Evolutionary conservation across 2,329 filamentous ascomycete species (phyloP), one percentile per base, ranked within the genome.

Genomic region (Botryotinia globosa): DNA sequence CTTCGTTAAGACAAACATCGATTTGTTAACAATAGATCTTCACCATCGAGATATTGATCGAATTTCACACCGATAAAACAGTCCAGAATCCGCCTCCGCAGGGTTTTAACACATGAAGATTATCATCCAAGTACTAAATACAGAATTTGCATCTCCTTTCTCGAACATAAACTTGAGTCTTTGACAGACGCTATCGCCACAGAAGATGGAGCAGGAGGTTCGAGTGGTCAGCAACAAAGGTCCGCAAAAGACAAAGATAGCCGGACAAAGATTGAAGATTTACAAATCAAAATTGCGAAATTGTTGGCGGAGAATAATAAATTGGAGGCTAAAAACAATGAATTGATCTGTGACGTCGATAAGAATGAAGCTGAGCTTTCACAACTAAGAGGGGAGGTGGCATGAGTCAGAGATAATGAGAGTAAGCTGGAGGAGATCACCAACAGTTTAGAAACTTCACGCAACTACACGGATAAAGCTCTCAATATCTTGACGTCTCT

Each of bases 171-270:
- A 8, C 16, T 66, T 22, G 14, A 16, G 16, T 54, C 34, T 42
- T 16, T 54, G 22, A 39, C 4, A 12, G 8, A 54, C 37, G 2
- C 4, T 37, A 1, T 5, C 20, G 12, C 12, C 1, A 22, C 3
- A 22, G 16, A 37, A 34, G 22, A 29, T 5, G 34, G 9, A 29
- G 25, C 3, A 39, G 4, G 20, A 20, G 37, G 4, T 1, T n/a
- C 14, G 2, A 20, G 12, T 39, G 14, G 18, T 4, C 64, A 54
- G 22, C 16, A 7, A 29, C 32, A 22, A 20, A 1, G 6, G n/a
- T n/a, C 2, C 0, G 8, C 8, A 18, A n/a, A 54, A 56, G 25
- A 42, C 39, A 42, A 42, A 0, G 34, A n/a, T 8, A 2, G 0
- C 3, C 4, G 0, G n/a, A 34, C 22, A 56, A 25, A 29, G 16